Percentiles rank a stretch among this genome's conserved stretches.
These are phyloP conservation scores for Corniculantispora saksenae DNA, from an alignment of 2,329 filamentous ascomycete genomes.

Conservation along the genomic window DNA sequence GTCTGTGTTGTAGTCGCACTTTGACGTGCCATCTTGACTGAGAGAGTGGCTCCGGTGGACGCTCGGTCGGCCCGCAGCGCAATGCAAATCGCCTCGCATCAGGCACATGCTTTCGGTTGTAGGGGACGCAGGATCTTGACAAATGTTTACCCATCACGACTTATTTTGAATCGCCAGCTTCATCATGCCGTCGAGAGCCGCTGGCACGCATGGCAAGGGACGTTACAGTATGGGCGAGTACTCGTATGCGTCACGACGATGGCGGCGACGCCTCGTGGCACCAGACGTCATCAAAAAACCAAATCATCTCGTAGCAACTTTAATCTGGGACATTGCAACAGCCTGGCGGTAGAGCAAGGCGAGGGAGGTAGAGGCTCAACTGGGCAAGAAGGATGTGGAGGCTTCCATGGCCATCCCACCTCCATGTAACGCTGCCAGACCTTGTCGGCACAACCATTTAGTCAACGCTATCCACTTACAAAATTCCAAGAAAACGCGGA, in stretches of 20 bases:
- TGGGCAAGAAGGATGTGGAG: slow-evolving; percentile 11
- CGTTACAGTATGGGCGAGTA: too few relatives aligned
- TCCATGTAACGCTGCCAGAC: neutral
- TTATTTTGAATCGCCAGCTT: neutral
- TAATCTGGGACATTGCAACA: slow-evolving; percentile 2
- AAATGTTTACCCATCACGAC: neutral
- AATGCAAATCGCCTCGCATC: neutral
- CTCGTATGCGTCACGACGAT: too few relatives aligned
- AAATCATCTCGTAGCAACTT: slow-evolving; percentile 6
- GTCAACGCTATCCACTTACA: neutral
- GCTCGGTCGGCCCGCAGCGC: neutral
- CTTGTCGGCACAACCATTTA: neutral
- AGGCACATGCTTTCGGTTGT: neutral
- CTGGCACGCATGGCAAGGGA: neutral
- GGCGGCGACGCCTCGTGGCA: too few relatives aligned
- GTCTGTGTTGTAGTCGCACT: slow-evolving; percentile 6
- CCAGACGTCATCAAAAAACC: too few relatives aligned
- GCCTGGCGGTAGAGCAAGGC: neutral
- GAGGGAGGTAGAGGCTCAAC: neutral
- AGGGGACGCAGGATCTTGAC: neutral
- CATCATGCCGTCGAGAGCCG: neutral
- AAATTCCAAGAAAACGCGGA: too few relatives aligned
- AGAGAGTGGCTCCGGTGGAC: neutral
- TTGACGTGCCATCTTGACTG: slow-evolving; percentile 6
- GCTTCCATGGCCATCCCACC: slow-evolving; percentile 4